A percentile compares a stretch with the other conserved stretches of the same genome.
Conservation (phyloP, 2,329 filamentous ascomycete genomes). For the Leptographium galeiforme region DNA sequence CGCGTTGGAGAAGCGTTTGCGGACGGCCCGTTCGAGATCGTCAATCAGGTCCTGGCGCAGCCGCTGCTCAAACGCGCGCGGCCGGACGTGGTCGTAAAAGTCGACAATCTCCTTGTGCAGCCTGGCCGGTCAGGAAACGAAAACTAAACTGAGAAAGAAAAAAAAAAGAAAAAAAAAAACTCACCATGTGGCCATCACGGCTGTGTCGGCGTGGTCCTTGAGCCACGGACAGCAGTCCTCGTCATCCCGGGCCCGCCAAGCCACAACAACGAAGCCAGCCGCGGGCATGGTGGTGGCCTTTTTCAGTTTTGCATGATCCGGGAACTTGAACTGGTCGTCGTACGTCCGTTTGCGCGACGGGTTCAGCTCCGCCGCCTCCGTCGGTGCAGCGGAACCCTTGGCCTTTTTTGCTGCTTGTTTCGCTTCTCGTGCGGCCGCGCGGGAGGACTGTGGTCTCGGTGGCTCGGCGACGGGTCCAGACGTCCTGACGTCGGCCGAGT, state of each 20-base stretch:
- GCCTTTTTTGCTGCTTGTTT: not conserved
- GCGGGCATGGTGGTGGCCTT: constrained; percentile 33
- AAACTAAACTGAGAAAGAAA: no score
- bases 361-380: constrained; percentile 6
- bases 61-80: constrained; percentile 60
- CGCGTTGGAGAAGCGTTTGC: constrained; percentile 42
- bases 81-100: constrained; percentile 76
- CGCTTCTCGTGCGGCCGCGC: not conserved
- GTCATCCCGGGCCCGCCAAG: constrained; percentile 34
- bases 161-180: constrained; percentile 11
- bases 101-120: constrained; percentile 83
- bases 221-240: constrained; percentile 51
- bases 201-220: constrained; percentile 39
- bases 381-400: not conserved
- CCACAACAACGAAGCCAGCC: constrained; percentile 34
- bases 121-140: constrained; percentile 35
- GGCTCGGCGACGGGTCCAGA: not conserved
- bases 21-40: constrained; percentile 50
- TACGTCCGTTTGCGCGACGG: constrained; percentile 58
- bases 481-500: not conserved
- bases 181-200: constrained; percentile 44
- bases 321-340: constrained; percentile 51
- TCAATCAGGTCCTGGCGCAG: constrained; percentile 62
- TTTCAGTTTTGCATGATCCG: constrained; percentile 38
- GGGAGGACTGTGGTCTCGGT: not conserved